Conservation (phyloP, 2,329 filamentous ascomycete genomes). For the Aspergillus sp. region DNA sequence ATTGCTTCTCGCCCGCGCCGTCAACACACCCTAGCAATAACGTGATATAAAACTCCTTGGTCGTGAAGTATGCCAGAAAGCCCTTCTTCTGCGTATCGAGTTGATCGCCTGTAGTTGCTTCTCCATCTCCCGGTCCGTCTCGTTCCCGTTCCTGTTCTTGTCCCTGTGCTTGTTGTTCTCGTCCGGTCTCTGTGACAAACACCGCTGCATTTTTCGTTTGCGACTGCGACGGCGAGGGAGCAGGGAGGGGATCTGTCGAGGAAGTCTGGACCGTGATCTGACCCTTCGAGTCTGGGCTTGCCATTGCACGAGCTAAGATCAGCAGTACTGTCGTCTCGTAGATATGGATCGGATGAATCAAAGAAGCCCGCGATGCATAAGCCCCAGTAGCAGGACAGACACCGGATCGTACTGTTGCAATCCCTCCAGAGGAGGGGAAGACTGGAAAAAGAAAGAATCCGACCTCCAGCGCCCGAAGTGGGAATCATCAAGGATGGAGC, state of each 20-base stretch:
- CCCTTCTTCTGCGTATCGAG: constrained; percentile 39
- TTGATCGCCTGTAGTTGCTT: constrained; percentile 23
- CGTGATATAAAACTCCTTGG: constrained; percentile 80
- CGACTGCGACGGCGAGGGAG: constrained; percentile 7
- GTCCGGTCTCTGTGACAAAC: constrained; percentile 9
- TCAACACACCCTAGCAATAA: constrained; percentile 59
- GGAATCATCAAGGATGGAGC: neutral
- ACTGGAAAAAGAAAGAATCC: neutral
- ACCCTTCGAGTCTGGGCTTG: constrained; percentile 19
- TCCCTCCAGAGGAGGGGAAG: too few species aligned
- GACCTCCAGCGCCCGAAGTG: constrained; percentile 1
- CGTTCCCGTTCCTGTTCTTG: neutral
- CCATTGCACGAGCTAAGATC: constrained; percentile 13
- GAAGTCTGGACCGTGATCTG: constrained; percentile 17
- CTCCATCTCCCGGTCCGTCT: neutral
- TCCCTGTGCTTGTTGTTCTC: constrained; percentile 8
- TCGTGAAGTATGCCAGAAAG: constrained; percentile 64
- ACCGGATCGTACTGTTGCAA: too few species aligned
- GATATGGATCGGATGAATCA: too few species aligned
- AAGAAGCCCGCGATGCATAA: too few species aligned
- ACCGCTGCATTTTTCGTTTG: constrained; percentile 11
- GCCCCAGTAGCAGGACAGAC: too few species aligned
- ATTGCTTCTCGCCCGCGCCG: neutral
- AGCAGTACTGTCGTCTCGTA: too few species aligned
- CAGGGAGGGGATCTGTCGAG: constrained; percentile 3